Base-by-base conservation (phyloP, 192 early-diverging fungal species). In the Spizellomyces sp. region DNA sequence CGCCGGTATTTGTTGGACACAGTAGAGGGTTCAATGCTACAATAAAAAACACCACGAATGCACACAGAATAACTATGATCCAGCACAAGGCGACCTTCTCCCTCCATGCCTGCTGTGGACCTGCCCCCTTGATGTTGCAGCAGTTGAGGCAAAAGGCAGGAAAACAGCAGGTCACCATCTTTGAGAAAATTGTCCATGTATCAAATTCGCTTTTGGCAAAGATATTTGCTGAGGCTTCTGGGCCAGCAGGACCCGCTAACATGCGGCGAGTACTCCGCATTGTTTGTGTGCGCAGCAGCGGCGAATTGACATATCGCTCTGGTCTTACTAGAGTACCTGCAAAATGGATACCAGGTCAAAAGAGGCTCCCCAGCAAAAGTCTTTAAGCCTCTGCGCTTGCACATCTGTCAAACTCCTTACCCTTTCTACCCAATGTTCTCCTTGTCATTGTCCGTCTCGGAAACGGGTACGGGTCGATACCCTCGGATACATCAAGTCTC, bases 31-130 rank as follows among this genome's bases (percentile, higher is more conserved):
- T 72, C 59, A 80, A 55, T 22, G 58, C 71, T 19, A 80, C 45
- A 22, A 71, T 68, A 47, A 81, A 81, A 44, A 81, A 81, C 43
- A 69, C 46, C 17, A 81, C 79, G 10, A 74, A 14, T 59, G 69
- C 62, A 46, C 67, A 69, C 41, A 79, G 50, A 5, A 73, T 36
- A 27, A 67, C 36, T 9, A 73, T 50, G 45, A 81, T 76, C 45
- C 56, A 52, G 62, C 79, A 84, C 46, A 81, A 64, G 19, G 79
- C 62, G 42, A 86, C 79, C 73, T 85, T 86, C 71, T 86, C 84
- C 47, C 84, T 59, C 84, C 84, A 86, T 6, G 84, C 84, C 66
- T 86, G 84, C 60, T 82, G 76, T 7, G 75, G 62, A 22, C 76
- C 69, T 14, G 42, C 14, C n/a, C 65, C 67, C 21, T 66, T 69